These are phyloP conservation scores for Viola pubescens DNA, from an alignment of 441 rosid genomes.

Conservation along the genomic window DNA sequence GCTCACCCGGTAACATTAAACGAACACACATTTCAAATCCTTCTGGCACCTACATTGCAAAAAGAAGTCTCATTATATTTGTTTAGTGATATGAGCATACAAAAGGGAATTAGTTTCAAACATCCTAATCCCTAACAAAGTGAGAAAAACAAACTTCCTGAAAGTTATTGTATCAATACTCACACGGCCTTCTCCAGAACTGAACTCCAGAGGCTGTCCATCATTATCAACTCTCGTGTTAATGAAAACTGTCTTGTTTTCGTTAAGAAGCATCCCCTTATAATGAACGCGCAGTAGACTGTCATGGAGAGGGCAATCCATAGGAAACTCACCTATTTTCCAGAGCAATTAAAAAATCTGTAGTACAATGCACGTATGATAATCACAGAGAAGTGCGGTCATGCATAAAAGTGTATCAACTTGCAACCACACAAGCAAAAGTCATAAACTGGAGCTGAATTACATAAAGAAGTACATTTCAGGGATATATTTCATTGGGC, in stretches of 20 bases:
- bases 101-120: not conserved
- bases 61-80: slow-evolving; percentile 2
- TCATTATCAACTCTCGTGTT: slow-evolving; percentile 69
- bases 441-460: not conserved
- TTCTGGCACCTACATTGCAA: slow-evolving; percentile 69
- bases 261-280: slow-evolving; percentile 82
- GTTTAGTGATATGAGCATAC: too few relatives aligned
- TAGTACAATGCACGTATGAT: not conserved
- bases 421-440: not conserved
- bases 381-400: not conserved
- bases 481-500: not conserved
- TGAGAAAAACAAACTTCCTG: not conserved
- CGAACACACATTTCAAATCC: slow-evolving; percentile 98
- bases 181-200: slow-evolving; percentile 95
- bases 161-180: slow-evolving; percentile 15
- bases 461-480: not conserved
- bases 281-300: slow-evolving; percentile 75
- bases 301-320: slow-evolving; percentile 99
- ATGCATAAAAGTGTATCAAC: not conserved
- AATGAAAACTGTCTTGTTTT: slow-evolving; percentile 66
- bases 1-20: slow-evolving; percentile 94
- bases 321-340: slow-evolving; percentile 33
- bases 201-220: slow-evolving; percentile 83
- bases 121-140: not conserved
- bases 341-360: slow-evolving; percentile 9